Evolutionary conservation across 257 asterid genomes (phyloP), one percentile per base, ranked within the genome.

Genomic region (Mentha longifolia): DNA sequence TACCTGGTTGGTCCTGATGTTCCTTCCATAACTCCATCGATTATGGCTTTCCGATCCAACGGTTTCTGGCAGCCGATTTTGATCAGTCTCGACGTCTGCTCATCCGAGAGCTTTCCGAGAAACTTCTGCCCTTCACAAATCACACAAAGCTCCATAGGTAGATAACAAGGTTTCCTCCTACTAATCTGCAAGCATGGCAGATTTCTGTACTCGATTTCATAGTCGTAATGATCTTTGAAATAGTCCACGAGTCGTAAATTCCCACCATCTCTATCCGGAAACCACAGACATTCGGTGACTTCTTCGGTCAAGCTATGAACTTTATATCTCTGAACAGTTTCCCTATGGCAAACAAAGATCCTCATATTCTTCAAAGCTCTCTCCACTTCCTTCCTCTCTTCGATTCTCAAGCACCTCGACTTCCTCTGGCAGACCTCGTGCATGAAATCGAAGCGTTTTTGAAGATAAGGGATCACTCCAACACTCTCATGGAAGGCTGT

Each of bases 121-220:
- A 92, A 95, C 84, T 92, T 95, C 82, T 95, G 99, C 62, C 99
- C 99, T 86, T 95, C 98, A 76, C 99, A 95, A 61, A 95, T 85
- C 17, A 87, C 88, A 81, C 98, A 95, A 20, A 95, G 92, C 71
- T 95, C 99, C 99, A 95, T 89, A 2, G 99, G 99, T 7, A 95
- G 81, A 65, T 86, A 95, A 72, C 99, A 95, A 2, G 96, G 92
- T 41, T 81, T 95, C 80, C 98, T 83, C 77, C 99, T 76, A 79
- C 99, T 89, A 42, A 88, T 84, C 84, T 83, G 89, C 88, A 95
- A 83, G 68, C 99, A 95, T 4, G 98, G 99, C 81, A 95, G 80
- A 70, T 86, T 86, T 67, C 83, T 85, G 49, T 78, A 87, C 77
- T 77, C 82, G 47, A 95, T 79, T 62, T 89, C 96, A 72, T 92